Evolutionary conservation across 768 basidiomycete species (phyloP), one percentile per base, ranked within the genome.

Genomic region (Polyporus arcularius): DNA sequence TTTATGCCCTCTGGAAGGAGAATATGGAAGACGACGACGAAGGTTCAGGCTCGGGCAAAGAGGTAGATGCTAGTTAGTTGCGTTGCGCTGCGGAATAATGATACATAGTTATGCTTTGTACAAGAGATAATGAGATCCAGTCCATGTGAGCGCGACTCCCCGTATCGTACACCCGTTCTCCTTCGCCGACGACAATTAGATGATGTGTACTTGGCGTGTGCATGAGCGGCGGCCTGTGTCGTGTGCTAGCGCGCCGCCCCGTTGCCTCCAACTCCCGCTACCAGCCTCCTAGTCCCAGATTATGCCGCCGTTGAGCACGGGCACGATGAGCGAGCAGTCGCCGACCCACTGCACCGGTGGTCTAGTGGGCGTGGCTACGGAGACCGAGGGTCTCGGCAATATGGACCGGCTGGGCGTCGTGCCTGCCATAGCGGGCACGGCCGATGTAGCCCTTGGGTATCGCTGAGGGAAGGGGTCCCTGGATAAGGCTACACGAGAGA

Each of bases 1-100:
- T 98, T 75, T 96, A 95, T 71, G 80, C 80, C 5, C 73, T 94
- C 30, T 96, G 92, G 85, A 89, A 87, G 73, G 83, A 74, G 16
- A 62, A 82, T 38, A 78, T 76, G 49, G 80, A 77, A 39, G 83
- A 83, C 26, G 84, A 82, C 28, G 71, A 72, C 9, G 66, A 65
- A 18, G 76, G 31, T 18, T 32, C 32, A 49, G 58, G 14, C 39
- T 41, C 53, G 11, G 50, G 32, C 28, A 31, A 2, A 26, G 32
- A 52, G 15, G 58, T 62, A 15, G 66, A 67, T 52, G 66, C 43
- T 16, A 65, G 61, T 26, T 67, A 53, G 43, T 26, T 21, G 41
- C 48, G 16, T 57, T 21, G 26, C 43, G 31, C 58, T 54, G 52
- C 21, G 50, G 21, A 53, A 53, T 56, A 43, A 58, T 56, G 49